A percentile compares a stretch with the other conserved stretches of the same genome.
Evolutionary conservation across 1,284 basidiomycete species (phyloP).

Genomic region (Filobasidium uniguttulatum): DNA sequence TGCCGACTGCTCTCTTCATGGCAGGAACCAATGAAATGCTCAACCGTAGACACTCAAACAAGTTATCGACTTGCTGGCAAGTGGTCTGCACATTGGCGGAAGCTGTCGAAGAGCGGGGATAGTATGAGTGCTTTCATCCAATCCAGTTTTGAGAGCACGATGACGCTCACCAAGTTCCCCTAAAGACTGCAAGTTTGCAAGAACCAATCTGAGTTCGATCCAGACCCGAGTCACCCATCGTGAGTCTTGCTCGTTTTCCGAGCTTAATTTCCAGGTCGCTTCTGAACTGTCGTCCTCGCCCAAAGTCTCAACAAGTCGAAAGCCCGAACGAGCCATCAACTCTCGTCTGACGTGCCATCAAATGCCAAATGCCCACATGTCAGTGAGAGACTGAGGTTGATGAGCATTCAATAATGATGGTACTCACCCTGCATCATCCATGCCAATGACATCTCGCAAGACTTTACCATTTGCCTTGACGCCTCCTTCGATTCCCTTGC

Average conservation of each 20-base stretch:
- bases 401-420: not conserved
- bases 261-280: not conserved
- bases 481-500: not conserved
- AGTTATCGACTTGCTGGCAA: too few relatives aligned
- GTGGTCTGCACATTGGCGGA: too few relatives aligned
- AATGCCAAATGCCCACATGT: too few relatives aligned
- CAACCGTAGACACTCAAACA: too few relatives aligned
- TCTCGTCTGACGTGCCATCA: too few relatives aligned
- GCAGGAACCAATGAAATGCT: too few relatives aligned
- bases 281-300: not conserved
- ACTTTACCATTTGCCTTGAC: not conserved
- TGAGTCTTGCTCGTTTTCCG: not conserved
- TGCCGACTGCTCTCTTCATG: too few relatives aligned
- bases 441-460: not conserved
- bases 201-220: too few relatives aligned
- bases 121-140: too few relatives aligned
- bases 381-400: not conserved
- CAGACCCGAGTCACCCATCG: not conserved
- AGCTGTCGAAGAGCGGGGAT: too few relatives aligned
- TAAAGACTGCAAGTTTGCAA: not conserved
- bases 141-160: not conserved
- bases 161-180: not conserved
- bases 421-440: not conserved
- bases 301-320: not conserved
- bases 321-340: not conserved